These are phyloP conservation scores for Boletus edulis DNA, from an alignment of 768 basidiomycete species.

Conservation along the genomic window DNA sequence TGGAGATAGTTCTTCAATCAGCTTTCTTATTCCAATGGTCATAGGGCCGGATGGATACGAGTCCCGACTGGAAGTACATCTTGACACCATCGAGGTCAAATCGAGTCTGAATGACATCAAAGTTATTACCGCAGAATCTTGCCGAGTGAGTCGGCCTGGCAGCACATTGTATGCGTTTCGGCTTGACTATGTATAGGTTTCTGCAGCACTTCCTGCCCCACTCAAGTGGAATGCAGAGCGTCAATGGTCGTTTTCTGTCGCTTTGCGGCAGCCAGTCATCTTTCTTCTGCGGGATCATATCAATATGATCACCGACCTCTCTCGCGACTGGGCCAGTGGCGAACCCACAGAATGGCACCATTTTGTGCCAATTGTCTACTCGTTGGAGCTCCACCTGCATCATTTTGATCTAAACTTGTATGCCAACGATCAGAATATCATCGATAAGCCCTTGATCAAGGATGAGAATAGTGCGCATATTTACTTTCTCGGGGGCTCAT, in stretches of 20 bases:
- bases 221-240: constrained; percentile 79
- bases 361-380: constrained; percentile 83
- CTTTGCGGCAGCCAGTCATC: constrained; percentile 67
- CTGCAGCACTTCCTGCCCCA: constrained; percentile 74
- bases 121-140: constrained; percentile 73
- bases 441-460: constrained; percentile 76
- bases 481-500: not conserved
- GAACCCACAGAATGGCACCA: constrained; percentile 76
- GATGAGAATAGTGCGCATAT: constrained; percentile 77
- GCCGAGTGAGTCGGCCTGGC: constrained; percentile 48
- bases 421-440: constrained; percentile 95
- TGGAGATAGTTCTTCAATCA: constrained; percentile 82
- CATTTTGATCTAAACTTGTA: constrained; percentile 79
- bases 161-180: constrained; percentile 13
- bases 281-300: constrained; percentile 89
- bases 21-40: constrained; percentile 82
- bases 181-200: constrained; percentile 43
- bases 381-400: constrained; percentile 64
- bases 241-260: constrained; percentile 75
- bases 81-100: constrained; percentile 72
- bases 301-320: constrained; percentile 92
- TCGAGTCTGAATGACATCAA: constrained; percentile 89
- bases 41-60: constrained; percentile 73
- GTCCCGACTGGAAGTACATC: constrained; percentile 74
- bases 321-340: constrained; percentile 87